A percentile compares a stretch with the other conserved stretches of the same genome.
Conservation (phyloP, 2,329 filamentous ascomycete species). For the Rutstroemia sydowiana region DNA sequence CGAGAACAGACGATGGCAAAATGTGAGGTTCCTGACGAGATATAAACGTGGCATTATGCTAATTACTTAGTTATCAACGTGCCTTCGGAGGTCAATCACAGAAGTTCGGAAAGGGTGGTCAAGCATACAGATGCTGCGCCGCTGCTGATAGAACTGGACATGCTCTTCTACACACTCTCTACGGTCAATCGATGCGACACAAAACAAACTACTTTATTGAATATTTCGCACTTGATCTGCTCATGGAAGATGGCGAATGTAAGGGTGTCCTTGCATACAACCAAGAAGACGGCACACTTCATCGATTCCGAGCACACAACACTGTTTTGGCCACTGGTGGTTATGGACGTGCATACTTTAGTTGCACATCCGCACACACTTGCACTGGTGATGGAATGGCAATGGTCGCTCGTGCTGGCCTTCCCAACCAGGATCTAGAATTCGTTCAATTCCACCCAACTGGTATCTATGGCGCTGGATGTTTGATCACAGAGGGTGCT, state of each 20-base stretch:
- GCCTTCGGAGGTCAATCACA: conserved; percentile 41
- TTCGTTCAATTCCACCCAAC: conserved; percentile 45
- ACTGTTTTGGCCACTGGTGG: conserved; percentile 42
- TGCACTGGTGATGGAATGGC: conserved; percentile 43
- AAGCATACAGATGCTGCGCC: conserved; percentile 34
- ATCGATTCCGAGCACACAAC: conserved; percentile 37
- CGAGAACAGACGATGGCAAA: conserved; percentile 89
- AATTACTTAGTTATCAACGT: conserved; percentile 42
- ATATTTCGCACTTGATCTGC: conserved; percentile 41
- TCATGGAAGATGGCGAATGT: conserved; percentile 42
- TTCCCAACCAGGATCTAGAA: conserved; percentile 43
- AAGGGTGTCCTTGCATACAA: conserved; percentile 34
- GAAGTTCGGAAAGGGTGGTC: conserved; percentile 40
- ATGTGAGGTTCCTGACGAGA: conserved; percentile 50
- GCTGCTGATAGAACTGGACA: conserved; percentile 39
- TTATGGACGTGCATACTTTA: conserved; percentile 44
- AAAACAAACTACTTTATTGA: conserved; percentile 44
- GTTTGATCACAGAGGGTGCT: conserved; percentile 43
- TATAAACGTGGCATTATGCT: conserved; percentile 9
- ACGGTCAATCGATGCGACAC: conserved; percentile 41
- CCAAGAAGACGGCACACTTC: conserved; percentile 39
- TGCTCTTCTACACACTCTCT: conserved; percentile 43
- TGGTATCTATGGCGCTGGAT: conserved; percentile 43
- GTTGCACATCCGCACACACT: conserved; percentile 41
- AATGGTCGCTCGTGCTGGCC: conserved; percentile 41